Evolutionary conservation across 495 filamentous ascomycete species (phyloP).

Genomic region (Pseudoneurospora amorphoporcata): DNA sequence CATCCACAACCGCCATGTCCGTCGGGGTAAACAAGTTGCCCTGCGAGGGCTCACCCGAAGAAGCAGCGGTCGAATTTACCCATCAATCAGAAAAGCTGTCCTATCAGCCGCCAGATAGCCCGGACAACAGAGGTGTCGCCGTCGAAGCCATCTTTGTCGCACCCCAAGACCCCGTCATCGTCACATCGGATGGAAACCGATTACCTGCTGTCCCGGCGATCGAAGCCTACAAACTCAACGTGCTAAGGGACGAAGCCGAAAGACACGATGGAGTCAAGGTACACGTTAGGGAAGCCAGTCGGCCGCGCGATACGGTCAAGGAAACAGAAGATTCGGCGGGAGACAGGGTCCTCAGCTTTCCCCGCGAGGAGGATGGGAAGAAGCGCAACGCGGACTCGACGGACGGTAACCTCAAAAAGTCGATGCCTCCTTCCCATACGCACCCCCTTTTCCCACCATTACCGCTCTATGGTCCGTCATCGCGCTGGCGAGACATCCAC

Average conservation of each 20-base stretch:
- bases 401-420: constrained; percentile 26
- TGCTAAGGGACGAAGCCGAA: constrained; percentile 43
- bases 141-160: constrained; percentile 59
- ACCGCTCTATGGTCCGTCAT: constrained; percentile 71
- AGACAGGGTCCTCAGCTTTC: constrained; percentile 6
- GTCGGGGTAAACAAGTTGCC: neutral
- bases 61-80: constrained; percentile 29
- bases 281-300: constrained; percentile 16
- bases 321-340: neutral
- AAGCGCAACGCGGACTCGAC: constrained; percentile 10
- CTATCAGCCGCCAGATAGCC: constrained; percentile 21
- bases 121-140: constrained; percentile 33
- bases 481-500: constrained; percentile 51
- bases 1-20: neutral
- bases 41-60: constrained; percentile 2
- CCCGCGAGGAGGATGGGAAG: constrained; percentile 4
- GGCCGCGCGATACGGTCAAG: constrained; percentile 5
- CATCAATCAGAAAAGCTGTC: constrained; percentile 55
- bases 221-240: constrained; percentile 59
- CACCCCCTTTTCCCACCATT: constrained; percentile 85
- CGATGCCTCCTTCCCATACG: constrained; percentile 53
- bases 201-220: constrained; percentile 54
- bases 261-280: constrained; percentile 6
- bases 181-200: constrained; percentile 52
- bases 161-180: constrained; percentile 57